Evolutionary conservation across 2,329 filamentous ascomycete genomes (phyloP).

Genomic region (Onygenales sp.): DNA sequence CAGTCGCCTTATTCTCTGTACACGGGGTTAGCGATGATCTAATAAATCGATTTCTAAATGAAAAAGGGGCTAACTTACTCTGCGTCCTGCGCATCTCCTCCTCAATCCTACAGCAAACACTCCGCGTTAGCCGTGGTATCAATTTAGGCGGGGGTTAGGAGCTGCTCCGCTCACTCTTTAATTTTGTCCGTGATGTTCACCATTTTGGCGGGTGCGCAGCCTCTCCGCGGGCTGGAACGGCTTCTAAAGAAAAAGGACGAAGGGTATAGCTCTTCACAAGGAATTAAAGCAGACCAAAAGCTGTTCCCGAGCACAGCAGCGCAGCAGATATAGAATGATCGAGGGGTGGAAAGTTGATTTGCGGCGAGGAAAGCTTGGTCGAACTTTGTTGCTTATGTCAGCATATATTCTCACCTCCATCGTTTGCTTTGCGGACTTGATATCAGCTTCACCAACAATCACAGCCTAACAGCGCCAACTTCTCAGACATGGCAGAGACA

Average conservation of each 20-base stretch:
- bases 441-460: not conserved
- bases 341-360: too few relatives aligned
- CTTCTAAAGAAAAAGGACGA: not conserved
- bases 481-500: constrained; percentile 8
- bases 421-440: not conserved
- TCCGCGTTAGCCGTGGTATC: not conserved
- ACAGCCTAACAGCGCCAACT: not conserved
- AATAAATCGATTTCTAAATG: not conserved
- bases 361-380: not conserved
- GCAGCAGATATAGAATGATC: too few relatives aligned
- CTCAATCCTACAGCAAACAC: constrained; percentile 66
- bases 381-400: not conserved
- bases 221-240: not conserved
- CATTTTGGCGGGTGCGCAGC: constrained; percentile 48
- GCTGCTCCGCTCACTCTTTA: constrained; percentile 67
- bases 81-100: constrained; percentile 99
- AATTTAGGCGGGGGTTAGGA: not conserved
- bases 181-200: constrained; percentile 99
- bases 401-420: not conserved
- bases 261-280: not conserved
- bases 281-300: not conserved
- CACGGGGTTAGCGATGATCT: constrained; percentile 19
- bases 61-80: constrained; percentile 53
- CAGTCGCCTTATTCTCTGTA: constrained; percentile 95
- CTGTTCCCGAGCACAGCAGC: not conserved